Percentiles rank a stretch among this genome's conserved stretches.
Conservation (phyloP, 208 protist species). For the Phytomonas francai region DNA sequence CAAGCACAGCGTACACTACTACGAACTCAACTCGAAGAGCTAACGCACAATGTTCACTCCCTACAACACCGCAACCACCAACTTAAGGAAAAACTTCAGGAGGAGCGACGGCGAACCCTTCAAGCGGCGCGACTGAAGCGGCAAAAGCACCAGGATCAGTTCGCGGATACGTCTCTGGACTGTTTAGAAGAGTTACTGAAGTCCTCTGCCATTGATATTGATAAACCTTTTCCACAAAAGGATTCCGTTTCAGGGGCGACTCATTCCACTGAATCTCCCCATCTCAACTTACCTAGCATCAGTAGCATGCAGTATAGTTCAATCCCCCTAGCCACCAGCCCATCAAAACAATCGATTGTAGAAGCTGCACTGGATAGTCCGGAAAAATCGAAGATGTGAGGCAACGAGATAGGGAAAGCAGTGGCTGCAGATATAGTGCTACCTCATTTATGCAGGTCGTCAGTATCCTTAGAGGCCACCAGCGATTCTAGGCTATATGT, state of each 20-base stretch:
- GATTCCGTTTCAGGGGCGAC: background rate
- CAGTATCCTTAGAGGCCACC: background rate
- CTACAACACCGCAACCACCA: constrained; percentile 77
- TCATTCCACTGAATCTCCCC: background rate
- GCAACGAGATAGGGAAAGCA: background rate
- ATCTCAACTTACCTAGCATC: background rate
- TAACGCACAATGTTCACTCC: constrained; percentile 36
- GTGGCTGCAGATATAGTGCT: background rate
- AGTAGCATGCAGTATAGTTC: background rate
- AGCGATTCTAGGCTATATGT: background rate
- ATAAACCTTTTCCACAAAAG: background rate
- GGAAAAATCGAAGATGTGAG: background rate
- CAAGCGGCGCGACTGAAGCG: constrained; percentile 42
- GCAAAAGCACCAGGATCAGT: constrained; percentile 7
- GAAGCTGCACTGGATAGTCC: background rate
- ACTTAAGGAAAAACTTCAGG: constrained; percentile 69
- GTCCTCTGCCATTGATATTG: background rate
- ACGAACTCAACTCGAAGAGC: constrained; percentile 54
- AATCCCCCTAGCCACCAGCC: background rate
- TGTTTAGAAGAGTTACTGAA: constrained; percentile 2
- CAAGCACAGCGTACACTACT: constrained; percentile 52
- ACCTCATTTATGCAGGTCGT: background rate
- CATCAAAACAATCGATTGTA: background rate
- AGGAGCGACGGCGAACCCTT: constrained; percentile 60
- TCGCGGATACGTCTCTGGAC: background rate